phyloP scores from a whole-genome alignment of 2,329 filamentous ascomycete genomes.

The Fusarium nanum region DNA sequence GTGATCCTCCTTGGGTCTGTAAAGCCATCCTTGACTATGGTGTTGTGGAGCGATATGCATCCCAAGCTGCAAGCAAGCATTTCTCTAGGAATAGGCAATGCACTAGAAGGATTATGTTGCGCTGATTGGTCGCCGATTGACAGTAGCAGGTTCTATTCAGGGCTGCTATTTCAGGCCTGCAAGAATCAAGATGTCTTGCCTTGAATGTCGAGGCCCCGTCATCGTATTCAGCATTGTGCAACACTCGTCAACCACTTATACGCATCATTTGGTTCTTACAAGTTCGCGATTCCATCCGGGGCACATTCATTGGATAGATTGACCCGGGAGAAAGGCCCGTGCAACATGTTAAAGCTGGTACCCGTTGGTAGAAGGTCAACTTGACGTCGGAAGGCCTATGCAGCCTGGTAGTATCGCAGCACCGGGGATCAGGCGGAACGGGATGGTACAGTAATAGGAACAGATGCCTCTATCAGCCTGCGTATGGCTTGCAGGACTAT shows the following conservation, averaged over 20 bases:
- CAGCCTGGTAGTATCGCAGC: slow-evolving; percentile 15
- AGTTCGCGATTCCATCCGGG: not conserved
- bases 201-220: slow-evolving; percentile 2
- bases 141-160: slow-evolving; percentile 29
- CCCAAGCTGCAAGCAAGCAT: slow-evolving; percentile 37
- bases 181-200: slow-evolving; percentile 21
- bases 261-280: not conserved
- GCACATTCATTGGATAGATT: not conserved
- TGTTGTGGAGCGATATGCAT: slow-evolving; percentile 32
- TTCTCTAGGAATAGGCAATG: slow-evolving; percentile 10
- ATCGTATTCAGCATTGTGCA: slow-evolving; percentile 32
- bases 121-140: slow-evolving; percentile 19
- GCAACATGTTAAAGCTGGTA: slow-evolving; percentile 14
- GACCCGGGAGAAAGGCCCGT: slow-evolving; percentile 5
- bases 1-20: slow-evolving; percentile 17
- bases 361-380: slow-evolving; percentile 3
- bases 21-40: slow-evolving; percentile 16
- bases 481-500: slow-evolving; percentile 1
- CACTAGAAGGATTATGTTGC: not conserved
- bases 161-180: slow-evolving; percentile 20
- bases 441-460: slow-evolving; percentile 23
- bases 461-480: slow-evolving; percentile 26
- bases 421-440: slow-evolving; percentile 16
- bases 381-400: slow-evolving; percentile 8
- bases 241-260: slow-evolving; percentile 12